phyloP scores from a whole-genome alignment of 352 stramenopile species.

The Pythium phragmiticola region DNA sequence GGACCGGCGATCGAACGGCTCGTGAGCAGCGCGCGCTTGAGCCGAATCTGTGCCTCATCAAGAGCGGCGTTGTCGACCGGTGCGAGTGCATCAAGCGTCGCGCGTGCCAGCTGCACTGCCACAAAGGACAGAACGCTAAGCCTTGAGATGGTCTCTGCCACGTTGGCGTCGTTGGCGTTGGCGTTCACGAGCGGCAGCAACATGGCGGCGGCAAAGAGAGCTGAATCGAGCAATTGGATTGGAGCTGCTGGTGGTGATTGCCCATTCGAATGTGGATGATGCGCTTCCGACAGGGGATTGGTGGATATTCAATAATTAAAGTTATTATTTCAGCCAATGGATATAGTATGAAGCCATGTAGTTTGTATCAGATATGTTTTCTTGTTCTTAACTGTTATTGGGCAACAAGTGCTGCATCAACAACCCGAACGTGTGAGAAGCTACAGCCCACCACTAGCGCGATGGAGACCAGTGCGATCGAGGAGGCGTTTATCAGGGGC shows the following conservation, averaged over 20 bases:
- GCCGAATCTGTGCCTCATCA: conserved; percentile 28
- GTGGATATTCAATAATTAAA: conserved; percentile 8
- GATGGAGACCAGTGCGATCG: conserved; percentile 40
- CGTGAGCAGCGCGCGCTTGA: conserved; percentile 48
- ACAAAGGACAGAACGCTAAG: conserved; percentile 53
- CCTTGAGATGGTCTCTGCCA: conserved; percentile 26
- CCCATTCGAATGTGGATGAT: conserved; percentile 19
- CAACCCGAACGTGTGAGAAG: not conserved
- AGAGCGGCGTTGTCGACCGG: conserved; percentile 19
- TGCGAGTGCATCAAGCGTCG: conserved; percentile 29
- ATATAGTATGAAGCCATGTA: conserved; percentile 23
- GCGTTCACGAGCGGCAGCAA: conserved; percentile 30
- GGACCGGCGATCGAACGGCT: conserved; percentile 56
- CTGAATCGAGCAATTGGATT: not conserved
- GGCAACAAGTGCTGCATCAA: conserved; percentile 10
- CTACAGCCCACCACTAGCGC: not conserved
- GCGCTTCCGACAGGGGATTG: conserved; percentile 15
- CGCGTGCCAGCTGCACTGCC: conserved; percentile 33
- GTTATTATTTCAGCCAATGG: conserved; percentile 24
- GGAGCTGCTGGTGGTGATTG: conserved; percentile 5
- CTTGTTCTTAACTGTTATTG: not conserved
- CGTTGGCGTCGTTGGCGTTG: conserved; percentile 3
- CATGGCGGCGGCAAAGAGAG: conserved; percentile 19
- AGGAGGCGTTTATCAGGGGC: conserved; percentile 57
- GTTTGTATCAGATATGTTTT: conserved; percentile 3